phyloP scores from a whole-genome alignment of 2,329 filamentous ascomycete genomes.

The Talaromyces sp. region DNA sequence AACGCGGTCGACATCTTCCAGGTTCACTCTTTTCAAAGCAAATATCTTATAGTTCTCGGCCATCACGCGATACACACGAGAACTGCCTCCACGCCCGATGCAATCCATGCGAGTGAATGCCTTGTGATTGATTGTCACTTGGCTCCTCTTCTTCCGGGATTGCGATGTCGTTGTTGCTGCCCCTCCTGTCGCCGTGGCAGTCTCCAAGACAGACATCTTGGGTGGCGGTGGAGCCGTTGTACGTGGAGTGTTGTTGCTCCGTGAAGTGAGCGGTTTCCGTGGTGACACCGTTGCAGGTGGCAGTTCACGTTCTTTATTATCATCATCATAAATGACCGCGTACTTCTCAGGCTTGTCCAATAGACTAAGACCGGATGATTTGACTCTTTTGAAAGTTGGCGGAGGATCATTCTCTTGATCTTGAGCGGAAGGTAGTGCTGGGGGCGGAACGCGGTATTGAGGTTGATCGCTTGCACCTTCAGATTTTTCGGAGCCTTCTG shows the following conservation, averaged over 20 bases:
- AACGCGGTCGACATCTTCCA: slow-evolving; percentile 82
- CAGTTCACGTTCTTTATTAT: slow-evolving; percentile 43
- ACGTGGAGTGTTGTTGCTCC: slow-evolving; percentile 70
- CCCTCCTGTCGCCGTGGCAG: slow-evolving; percentile 79
- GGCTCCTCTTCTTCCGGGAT: slow-evolving; percentile 71
- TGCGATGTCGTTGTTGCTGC: slow-evolving; percentile 74
- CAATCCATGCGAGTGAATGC: slow-evolving; percentile 86
- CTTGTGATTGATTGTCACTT: slow-evolving; percentile 86
- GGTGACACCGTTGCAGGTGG: slow-evolving; percentile 48
- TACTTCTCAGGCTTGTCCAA: slow-evolving; percentile 59
- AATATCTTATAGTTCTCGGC: slow-evolving; percentile 96
- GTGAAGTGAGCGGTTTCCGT: slow-evolving; percentile 50
- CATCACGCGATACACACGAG: slow-evolving; percentile 93
- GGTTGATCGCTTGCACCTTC: slow-evolving; percentile 48
- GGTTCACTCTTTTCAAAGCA: slow-evolving; percentile 85
- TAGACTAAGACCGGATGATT: slow-evolving; percentile 55
- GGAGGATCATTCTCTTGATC: slow-evolving; percentile 86
- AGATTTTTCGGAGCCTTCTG: slow-evolving; percentile 39
- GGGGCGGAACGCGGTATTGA: slow-evolving; percentile 58
- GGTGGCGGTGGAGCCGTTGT: slow-evolving; percentile 75
- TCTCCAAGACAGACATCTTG: slow-evolving; percentile 95
- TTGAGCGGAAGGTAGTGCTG: slow-evolving; percentile 60
- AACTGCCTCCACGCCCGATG: slow-evolving; percentile 87
- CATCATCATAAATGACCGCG: slow-evolving; percentile 50
- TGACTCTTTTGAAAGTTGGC: slow-evolving; percentile 64